phyloP scores from a whole-genome alignment of 176 grass and related monocot species.

The Miscanthus lutarioriparius region DNA sequence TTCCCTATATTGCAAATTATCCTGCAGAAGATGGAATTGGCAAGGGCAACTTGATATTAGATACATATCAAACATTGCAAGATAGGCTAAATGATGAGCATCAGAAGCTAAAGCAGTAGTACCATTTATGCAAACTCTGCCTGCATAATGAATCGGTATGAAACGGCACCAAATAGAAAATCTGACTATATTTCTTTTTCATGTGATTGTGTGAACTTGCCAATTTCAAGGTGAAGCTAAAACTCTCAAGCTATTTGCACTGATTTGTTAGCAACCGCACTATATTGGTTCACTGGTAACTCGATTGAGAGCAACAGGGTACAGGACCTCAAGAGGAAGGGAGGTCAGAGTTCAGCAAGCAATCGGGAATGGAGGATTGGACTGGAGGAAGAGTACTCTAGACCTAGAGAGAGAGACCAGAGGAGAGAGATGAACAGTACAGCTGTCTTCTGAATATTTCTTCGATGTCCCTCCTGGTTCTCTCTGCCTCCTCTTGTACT shows the following conservation, averaged over 20 bases:
- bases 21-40: slow-evolving; percentile 50
- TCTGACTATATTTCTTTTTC: background rate
- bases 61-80: slow-evolving; percentile 21
- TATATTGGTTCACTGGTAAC: too few species aligned
- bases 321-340: too few species aligned
- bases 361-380: too few species aligned
- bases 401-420: too few species aligned
- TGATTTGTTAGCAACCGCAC: too few species aligned
- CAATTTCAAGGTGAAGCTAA: slow-evolving; percentile 1
- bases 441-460: too few species aligned
- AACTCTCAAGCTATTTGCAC: slow-evolving; percentile 14
- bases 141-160: background rate
- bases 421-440: too few species aligned
- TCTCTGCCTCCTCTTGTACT: too few species aligned
- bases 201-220: slow-evolving; percentile 7
- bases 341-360: too few species aligned
- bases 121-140: background rate
- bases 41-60: background rate
- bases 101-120: background rate
- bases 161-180: background rate
- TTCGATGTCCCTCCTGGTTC: too few species aligned
- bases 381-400: too few species aligned
- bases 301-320: too few species aligned
- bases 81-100: slow-evolving; percentile 6
- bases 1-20: slow-evolving; percentile 63